Percentiles rank a stretch among this genome's conserved stretches.
These are phyloP conservation scores for Rhizophagus prolifer DNA, from an alignment of 192 early-diverging fungal genomes.

Conservation along the genomic window DNA sequence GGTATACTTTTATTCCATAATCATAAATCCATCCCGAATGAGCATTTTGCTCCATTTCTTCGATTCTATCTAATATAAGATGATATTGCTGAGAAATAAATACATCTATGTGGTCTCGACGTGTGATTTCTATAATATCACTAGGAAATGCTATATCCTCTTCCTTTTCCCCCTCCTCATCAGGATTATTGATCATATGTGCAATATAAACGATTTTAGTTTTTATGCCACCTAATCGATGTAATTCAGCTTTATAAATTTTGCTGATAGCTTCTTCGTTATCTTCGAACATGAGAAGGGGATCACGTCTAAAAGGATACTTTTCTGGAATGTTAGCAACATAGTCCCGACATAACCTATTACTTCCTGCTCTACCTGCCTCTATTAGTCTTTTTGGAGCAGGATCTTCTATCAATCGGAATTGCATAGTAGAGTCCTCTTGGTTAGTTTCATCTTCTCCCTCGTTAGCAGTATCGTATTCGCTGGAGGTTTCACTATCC, in stretches of 20 bases:
- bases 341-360: not conserved
- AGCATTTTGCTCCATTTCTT: not conserved
- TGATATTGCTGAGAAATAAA: no score
- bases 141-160: not conserved
- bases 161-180: no score
- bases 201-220: not conserved
- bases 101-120: not conserved
- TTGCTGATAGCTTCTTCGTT: slow-evolving; percentile 7
- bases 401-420: no score
- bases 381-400: no score
- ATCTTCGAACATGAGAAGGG: not conserved
- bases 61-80: not conserved
- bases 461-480: no score
- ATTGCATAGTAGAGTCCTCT: no score
- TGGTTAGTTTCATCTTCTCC: no score
- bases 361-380: no score
- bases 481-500: no score
- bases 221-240: not conserved
- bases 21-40: not conserved
- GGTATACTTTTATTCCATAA: not conserved
- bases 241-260: not conserved
- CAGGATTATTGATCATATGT: not conserved
- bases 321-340: not conserved
- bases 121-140: slow-evolving; percentile 4
- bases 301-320: not conserved